These are phyloP conservation scores for Cladophialophora exuberans DNA, from an alignment of 2,329 filamentous ascomycete species.

Conservation along the genomic window DNA sequence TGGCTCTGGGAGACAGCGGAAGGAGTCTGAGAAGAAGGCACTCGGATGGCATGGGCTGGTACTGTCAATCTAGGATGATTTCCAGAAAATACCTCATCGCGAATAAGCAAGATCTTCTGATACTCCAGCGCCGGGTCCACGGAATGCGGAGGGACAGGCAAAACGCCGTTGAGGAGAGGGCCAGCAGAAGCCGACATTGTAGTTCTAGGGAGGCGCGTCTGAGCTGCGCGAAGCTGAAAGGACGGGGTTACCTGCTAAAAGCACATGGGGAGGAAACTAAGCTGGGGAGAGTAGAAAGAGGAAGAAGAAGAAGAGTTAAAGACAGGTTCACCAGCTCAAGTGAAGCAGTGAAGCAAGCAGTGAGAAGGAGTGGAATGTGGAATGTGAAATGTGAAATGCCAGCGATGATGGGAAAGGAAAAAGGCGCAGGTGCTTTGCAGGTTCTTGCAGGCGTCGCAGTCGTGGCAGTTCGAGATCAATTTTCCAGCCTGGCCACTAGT, in stretches of 20 bases:
- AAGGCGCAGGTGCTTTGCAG: no score
- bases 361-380: no score
- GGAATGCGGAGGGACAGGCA: slow-evolving; percentile 34
- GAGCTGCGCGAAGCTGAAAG: slow-evolving; percentile 17
- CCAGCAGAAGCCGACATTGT: slow-evolving; percentile 31
- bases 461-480: no score
- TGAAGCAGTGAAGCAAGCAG: no score
- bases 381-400: no score
- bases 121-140: slow-evolving; percentile 68
- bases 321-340: neutral
- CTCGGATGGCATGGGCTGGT: slow-evolving; percentile 56
- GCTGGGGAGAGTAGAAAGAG: neutral
- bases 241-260: slow-evolving; percentile 20
- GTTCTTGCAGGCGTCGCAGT: no score
- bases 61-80: slow-evolving; percentile 62
- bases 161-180: slow-evolving; percentile 35
- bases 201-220: slow-evolving; percentile 23
- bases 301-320: neutral
- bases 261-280: slow-evolving; percentile 21
- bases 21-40: slow-evolving; percentile 40
- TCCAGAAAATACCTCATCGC: slow-evolving; percentile 79
- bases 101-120: slow-evolving; percentile 78
- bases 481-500: no score
- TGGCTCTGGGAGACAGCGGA: slow-evolving; percentile 36
- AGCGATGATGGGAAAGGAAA: slow-evolving; percentile 4